phyloP scores from a whole-genome alignment of 73 alveolate genomes.

The Tetrahymena malaccensis region DNA sequence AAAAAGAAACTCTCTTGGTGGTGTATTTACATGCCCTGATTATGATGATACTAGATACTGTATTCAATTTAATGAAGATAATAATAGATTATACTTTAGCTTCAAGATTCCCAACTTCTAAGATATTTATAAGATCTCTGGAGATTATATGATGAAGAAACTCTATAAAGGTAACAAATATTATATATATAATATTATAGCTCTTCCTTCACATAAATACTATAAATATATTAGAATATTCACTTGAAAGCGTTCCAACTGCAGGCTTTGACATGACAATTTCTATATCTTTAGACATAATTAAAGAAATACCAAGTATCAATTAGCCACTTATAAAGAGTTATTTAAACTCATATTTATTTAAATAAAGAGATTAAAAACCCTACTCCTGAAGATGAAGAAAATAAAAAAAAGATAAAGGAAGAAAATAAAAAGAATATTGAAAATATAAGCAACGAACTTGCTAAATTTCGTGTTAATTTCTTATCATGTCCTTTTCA shows the following conservation, averaged over 20 bases:
- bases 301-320: not conserved
- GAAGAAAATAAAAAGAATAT: not conserved
- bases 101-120: not conserved
- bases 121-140: not conserved
- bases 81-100: not conserved
- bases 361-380: not conserved
- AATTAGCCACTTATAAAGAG: not conserved
- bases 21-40: not conserved
- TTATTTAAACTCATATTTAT: not conserved
- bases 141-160: not conserved
- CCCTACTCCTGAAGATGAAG: not conserved
- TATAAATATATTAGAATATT: not conserved
- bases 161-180: not conserved
- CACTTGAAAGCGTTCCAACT: not conserved
- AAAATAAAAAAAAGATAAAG: not conserved
- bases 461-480: not conserved
- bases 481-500: not conserved
- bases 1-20: not conserved
- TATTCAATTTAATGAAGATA: not conserved
- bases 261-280: not conserved
- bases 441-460: not conserved
- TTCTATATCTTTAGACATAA: not conserved
- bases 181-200: too few species aligned
- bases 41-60: not conserved
- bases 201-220: too few species aligned